Base-by-base conservation (phyloP, 2,329 filamentous ascomycete species). In the Geosmithia morbida region DNA sequence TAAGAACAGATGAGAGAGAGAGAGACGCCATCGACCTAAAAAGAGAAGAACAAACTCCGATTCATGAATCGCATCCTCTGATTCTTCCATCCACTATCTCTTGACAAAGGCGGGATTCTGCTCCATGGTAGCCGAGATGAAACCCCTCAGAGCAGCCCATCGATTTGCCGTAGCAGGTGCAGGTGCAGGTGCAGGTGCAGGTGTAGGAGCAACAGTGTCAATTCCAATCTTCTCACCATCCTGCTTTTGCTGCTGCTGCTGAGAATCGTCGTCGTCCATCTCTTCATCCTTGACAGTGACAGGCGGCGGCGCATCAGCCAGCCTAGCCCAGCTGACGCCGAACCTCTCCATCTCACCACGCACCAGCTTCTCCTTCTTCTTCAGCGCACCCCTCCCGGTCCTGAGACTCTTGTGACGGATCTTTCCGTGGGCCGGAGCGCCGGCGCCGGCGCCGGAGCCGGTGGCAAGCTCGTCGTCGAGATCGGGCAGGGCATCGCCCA, bases 71-170 rank as follows among this genome's bases (percentile, higher is more conserved):
- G n/a, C n/a, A n/a, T n/a, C n/a, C n/a, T n/a, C n/a, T n/a, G n/a
- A n/a, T n/a, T n/a, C n/a, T n/a, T n/a, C n/a, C 33, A 37, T 3
- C 51, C 40, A 63, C 7, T 50, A 52, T 48, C 62, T 59, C 18
- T 49, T 54, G 18, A 51, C 49, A 55, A 94, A 94, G 2, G 83
- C 85, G 14, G 83, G 79, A 55, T 90, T 90, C 63, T 87, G 84
- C 66, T 95, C 87, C 81, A 95, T 87, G 1, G 87, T 96, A 41
- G 81, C 75, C 2, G 85, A 83, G 46, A 96, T 94, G 59, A 90
- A 94, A 10, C 72, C 80, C 56, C 89, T 78, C 62, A 97, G 61
- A 16, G 87, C 87, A 29, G 84, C 84, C 84, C 87, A 96, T 48
- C 85, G 70, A 56, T 72, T 78, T 10, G 75, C 66, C 16, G 73